phyloP scores from a whole-genome alignment of 768 basidiomycete genomes.

The Auriscalpium microsporum region DNA sequence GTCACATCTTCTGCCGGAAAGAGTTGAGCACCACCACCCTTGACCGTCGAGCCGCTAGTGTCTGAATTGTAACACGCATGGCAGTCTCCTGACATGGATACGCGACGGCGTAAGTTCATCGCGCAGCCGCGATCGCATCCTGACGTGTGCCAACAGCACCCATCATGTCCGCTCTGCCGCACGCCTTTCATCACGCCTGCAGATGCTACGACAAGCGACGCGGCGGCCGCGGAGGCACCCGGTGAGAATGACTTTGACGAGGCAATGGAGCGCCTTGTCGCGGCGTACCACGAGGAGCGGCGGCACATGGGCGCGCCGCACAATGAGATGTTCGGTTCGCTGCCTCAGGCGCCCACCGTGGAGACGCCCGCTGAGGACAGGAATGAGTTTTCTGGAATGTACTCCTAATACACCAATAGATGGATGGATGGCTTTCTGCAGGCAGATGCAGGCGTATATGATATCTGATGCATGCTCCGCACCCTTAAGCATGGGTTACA shows the following conservation, averaged over 20 bases:
- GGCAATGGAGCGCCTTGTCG: constrained; percentile 3
- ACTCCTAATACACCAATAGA: constrained; percentile 32
- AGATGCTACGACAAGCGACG: not conserved
- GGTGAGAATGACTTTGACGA: not conserved
- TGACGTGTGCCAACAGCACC: constrained; percentile 32
- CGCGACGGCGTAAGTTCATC: constrained; percentile 9
- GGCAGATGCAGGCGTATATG: too few relatives aligned
- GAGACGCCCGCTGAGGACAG: constrained; percentile 18
- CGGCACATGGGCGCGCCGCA: not conserved
- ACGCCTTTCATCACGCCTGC: constrained; percentile 28
- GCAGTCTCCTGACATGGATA: constrained; percentile 14
- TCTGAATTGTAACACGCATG: not conserved
- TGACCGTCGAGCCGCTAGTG: not conserved
- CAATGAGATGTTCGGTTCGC: not conserved
- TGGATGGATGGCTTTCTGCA: too few relatives aligned
- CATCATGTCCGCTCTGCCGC: constrained; percentile 63
- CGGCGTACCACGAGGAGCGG: constrained; percentile 3
- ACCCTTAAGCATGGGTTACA: constrained; percentile 4
- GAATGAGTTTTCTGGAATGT: constrained; percentile 45
- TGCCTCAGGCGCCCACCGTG: not conserved
- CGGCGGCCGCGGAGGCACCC: not conserved
- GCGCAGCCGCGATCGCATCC: not conserved
- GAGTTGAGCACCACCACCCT: constrained; percentile 43
- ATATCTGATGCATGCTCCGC: too few relatives aligned
- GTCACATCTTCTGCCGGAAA: constrained; percentile 72